These are phyloP conservation scores for Apiotrichum akiyoshidainum DNA, from an alignment of 1,284 basidiomycete species.

Conservation along the genomic window DNA sequence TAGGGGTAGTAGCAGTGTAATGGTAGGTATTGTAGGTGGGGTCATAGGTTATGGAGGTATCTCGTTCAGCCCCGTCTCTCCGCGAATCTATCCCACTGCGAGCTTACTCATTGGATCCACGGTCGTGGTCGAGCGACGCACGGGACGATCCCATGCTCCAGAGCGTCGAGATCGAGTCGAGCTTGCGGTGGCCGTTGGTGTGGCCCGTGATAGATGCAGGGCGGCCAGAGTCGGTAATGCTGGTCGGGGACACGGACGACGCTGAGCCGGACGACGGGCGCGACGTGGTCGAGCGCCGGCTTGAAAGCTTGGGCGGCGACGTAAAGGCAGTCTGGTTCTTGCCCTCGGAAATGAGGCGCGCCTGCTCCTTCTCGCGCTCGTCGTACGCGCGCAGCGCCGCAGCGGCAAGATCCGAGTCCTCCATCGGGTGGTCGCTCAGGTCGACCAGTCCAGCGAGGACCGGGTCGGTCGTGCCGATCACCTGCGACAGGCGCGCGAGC, in stretches of 20 bases:
- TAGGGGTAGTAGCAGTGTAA: neutral
- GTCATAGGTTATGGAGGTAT: no score
- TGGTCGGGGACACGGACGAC: no score
- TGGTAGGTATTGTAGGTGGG: no score
- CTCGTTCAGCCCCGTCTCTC: no score
- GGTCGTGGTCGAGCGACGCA: neutral
- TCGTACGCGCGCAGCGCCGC: constrained; percentile 38
- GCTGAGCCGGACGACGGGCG: neutral
- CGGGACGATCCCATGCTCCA: constrained; percentile 25
- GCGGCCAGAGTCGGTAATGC: neutral
- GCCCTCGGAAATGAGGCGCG: constrained; percentile 29
- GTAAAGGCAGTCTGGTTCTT: constrained; percentile 29
- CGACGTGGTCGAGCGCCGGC: neutral
- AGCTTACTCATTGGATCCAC: neutral
- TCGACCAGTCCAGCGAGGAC: constrained; percentile 7
- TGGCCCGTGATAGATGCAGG: neutral
- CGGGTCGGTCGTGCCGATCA: constrained; percentile 16
- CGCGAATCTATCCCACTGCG: no score
- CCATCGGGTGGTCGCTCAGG: constrained; percentile 10
- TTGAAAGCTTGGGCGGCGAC: constrained; percentile 21
- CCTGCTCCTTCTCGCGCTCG: constrained; percentile 30
- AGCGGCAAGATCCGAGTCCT: constrained; percentile 10
- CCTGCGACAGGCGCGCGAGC: constrained; percentile 26
- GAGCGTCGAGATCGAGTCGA: constrained; percentile 23
- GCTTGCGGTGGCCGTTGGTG: constrained; percentile 2